Conservation (phyloP, 2,329 filamentous ascomycete genomes). For the Pestalotiopsis sp. region DNA sequence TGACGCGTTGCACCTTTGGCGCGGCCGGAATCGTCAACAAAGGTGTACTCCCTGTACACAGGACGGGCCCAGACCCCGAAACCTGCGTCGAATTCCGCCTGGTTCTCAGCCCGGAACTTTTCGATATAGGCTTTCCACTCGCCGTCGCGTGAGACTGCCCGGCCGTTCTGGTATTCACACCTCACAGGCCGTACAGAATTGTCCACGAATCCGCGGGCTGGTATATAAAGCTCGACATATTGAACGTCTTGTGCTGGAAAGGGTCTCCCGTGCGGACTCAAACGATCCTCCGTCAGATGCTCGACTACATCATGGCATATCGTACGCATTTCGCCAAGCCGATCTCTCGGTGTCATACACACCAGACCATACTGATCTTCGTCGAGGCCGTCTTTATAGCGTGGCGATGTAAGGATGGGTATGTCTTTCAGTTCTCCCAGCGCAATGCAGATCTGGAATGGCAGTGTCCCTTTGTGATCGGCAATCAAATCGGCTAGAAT, state of each 20-base stretch:
- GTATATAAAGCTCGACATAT: background rate
- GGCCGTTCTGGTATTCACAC: background rate
- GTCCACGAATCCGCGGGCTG: background rate
- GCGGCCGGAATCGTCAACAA: background rate
- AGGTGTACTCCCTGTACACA: background rate
- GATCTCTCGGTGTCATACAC: background rate
- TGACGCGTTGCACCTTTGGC: too few relatives aligned
- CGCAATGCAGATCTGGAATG: background rate
- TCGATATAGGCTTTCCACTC: background rate
- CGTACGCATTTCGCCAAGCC: background rate
- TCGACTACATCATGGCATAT: background rate
- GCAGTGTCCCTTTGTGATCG: background rate
- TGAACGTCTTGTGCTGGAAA: background rate
- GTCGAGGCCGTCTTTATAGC: background rate
- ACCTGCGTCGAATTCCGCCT: background rate
- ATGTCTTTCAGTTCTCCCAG: background rate
- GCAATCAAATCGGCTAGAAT: background rate
- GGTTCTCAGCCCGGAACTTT: background rate
- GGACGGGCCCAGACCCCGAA: conserved; percentile 1
- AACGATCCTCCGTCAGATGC: background rate
- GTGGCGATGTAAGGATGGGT: background rate
- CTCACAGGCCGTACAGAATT: background rate
- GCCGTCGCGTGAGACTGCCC: background rate
- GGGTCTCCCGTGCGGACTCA: background rate
- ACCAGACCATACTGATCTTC: background rate